These are phyloP conservation scores for Aspergillus homomorphus DNA, from an alignment of 495 filamentous ascomycete genomes.

Conservation along the genomic window DNA sequence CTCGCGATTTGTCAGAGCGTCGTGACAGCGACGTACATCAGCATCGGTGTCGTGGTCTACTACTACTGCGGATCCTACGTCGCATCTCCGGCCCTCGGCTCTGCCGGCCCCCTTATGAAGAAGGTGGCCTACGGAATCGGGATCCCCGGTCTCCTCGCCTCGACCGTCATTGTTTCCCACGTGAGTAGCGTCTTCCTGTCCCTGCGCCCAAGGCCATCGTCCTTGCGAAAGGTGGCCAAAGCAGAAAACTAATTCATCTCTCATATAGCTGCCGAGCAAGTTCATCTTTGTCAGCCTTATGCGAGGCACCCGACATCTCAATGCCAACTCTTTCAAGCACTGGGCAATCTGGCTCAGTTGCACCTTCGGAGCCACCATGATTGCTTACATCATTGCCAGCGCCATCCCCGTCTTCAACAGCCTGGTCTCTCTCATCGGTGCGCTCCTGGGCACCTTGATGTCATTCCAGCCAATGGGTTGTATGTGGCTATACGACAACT, in stretches of 20 bases:
- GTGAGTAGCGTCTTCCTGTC: conserved; percentile 32
- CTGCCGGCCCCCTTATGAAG: conserved; percentile 56
- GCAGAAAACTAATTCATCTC: conserved; percentile 33
- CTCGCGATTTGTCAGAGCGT: conserved; percentile 45
- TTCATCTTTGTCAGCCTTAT: conserved; percentile 62
- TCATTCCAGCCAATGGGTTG: conserved; percentile 45
- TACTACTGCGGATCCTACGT: conserved; percentile 66
- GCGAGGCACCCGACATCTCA: conserved; percentile 50
- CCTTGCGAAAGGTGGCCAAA: no score
- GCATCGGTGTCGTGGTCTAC: conserved; percentile 66
- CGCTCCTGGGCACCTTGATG: conserved; percentile 51
- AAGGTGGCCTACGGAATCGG: conserved; percentile 74
- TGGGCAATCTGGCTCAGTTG: conserved; percentile 59
- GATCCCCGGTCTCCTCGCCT: conserved; percentile 51
- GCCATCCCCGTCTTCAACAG: conserved; percentile 67
- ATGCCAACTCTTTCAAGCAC: conserved; percentile 53
- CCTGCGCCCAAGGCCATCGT: no score
- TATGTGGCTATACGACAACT: conserved; percentile 49
- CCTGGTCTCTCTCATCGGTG: conserved; percentile 57
- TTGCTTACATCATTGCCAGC: conserved; percentile 67
- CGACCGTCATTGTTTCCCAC: conserved; percentile 30
- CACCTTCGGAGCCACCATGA: conserved; percentile 51
- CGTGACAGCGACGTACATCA: conserved; percentile 59
- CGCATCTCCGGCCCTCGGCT: conserved; percentile 65
- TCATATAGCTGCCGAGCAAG: conserved; percentile 42